Evolutionary conservation across 345 rosid species (phyloP).

Genomic region (Heritiera fomes): DNA sequence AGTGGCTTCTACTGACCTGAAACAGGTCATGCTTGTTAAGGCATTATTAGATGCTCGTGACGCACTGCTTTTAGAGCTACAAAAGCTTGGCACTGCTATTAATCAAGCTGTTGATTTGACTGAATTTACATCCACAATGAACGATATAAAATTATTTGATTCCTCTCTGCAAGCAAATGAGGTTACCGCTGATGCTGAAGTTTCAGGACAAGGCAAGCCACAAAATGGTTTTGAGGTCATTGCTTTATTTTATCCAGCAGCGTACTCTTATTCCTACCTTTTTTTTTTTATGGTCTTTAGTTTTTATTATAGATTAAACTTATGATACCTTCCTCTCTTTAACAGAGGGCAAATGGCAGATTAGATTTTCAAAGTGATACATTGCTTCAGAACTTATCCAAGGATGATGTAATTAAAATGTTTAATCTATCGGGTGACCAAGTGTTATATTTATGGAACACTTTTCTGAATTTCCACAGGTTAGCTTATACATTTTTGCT

Average conservation of each 20-base stretch:
- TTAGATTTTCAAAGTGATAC: constrained; percentile 42
- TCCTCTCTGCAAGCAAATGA: constrained; percentile 40
- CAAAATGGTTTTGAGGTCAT: constrained; percentile 79
- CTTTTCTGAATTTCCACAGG: constrained; percentile 89
- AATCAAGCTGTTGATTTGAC: constrained; percentile 51
- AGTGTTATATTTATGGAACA: constrained; percentile 67
- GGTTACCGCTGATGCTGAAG: constrained; percentile 36
- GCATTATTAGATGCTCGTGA: constrained; percentile 69
- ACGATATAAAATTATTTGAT: constrained; percentile 43
- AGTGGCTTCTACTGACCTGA: constrained; percentile 45
- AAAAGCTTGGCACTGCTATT: constrained; percentile 62
- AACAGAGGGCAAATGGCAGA: constrained; percentile 52
- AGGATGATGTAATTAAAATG: constrained; percentile 48
- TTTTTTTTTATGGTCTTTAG: constrained; percentile 3
- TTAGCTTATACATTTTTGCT: constrained; percentile 23
- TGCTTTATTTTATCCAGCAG: constrained; percentile 39
- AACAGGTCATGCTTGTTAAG: constrained; percentile 55
- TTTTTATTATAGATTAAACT: constrained; percentile 9
- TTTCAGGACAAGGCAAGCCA: constrained; percentile 61
- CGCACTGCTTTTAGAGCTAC: constrained; percentile 61
- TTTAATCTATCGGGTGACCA: constrained; percentile 70
- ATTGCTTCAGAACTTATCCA: constrained; percentile 44
- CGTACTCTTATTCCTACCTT: constrained; percentile 15
- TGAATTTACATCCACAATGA: constrained; percentile 53
- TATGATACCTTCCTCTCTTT: constrained; percentile 18